A percentile compares a stretch with the other conserved stretches of the same genome.
phyloP scores from a whole-genome alignment of 805 yeast species.

The Ogataea minuta region DNA sequence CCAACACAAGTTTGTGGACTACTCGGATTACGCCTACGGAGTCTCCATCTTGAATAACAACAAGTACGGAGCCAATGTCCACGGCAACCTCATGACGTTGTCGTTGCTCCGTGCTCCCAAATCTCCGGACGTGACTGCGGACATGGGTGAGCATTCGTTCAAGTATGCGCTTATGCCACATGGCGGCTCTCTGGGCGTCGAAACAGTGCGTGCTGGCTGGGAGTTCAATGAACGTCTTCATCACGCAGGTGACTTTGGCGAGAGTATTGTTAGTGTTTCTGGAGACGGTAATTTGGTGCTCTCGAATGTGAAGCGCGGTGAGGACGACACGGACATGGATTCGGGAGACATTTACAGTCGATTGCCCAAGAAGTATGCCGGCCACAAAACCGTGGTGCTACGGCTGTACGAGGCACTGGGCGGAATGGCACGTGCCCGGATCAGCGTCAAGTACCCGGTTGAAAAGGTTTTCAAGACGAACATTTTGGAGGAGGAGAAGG shows the following conservation, averaged over 20 bases:
- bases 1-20: conserved; percentile 90
- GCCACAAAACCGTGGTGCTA: conserved; percentile 55
- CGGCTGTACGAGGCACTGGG: conserved; percentile 89
- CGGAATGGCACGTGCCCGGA: conserved; percentile 58
- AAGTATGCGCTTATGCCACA: conserved; percentile 87
- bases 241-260: conserved; percentile 17
- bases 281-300: conserved; percentile 65
- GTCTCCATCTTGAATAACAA: conserved; percentile 79
- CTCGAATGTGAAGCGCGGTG: conserved; percentile 82
- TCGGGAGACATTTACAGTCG: conserved; percentile 31
- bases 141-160: conserved; percentile 84
- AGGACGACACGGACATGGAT: conserved; percentile 56
- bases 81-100: conserved; percentile 87
- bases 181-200: conserved; percentile 56
- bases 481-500: conserved; percentile 54
- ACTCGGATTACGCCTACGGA: conserved; percentile 84
- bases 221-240: conserved; percentile 64
- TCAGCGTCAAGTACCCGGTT: conserved; percentile 47
- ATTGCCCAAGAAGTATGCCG: conserved; percentile 43
- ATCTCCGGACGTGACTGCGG: conserved; percentile 92
- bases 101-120: conserved; percentile 88
- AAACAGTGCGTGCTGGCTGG: conserved; percentile 71
- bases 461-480: conserved; percentile 52
- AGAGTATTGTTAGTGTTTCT: conserved; percentile 28
- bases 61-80: conserved; percentile 90